Base-by-base conservation (phyloP, 768 basidiomycete genomes). In the Lentinula edodes region DNA sequence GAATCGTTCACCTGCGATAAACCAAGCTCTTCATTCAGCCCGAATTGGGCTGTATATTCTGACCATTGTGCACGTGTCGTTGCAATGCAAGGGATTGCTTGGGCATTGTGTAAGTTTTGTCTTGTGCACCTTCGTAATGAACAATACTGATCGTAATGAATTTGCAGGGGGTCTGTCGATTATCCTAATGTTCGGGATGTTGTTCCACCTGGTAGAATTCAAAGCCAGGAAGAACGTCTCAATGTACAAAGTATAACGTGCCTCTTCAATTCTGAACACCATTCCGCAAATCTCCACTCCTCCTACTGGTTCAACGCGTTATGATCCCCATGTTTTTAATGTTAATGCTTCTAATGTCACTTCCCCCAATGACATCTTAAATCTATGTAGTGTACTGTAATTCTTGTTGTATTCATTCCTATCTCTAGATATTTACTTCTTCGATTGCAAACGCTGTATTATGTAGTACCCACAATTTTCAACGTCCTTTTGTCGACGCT, bases 11-110 rank as follows among this genome's bases (percentile, higher is more conserved):
- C 55, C 7, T 73, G 72, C 45, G 48, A 57, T n/a, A 16, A 63
- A 36, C 60, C 60, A 38, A 32, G 53, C 13, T 55, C 63, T 23
- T 52, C n/a, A 0, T 72, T 72, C 51, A 67, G 70, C 0, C 43
- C 60, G 8, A 63, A 64, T 5, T 74, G 72, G 71, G 64, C 62
- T 23, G 68, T 64, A 10, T 74, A 63, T 50, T 65, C 67, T 1
- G 51, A 63, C 6, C 66, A 71, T 53, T 74, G 73, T 60, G 53
- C 63, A 9, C 57, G 65, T 28, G 61, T 74, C 15, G 68, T 74
- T 18, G 55, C 68, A 6, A 72, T 72, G 15, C 67, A 74, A 53
- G 73, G 61, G 35, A 23, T 72, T 45, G 69, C 71, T 9, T 74
- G 73, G 73, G 52, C 68, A 38, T 58, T 72, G 5, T 73, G 73